Base-by-base conservation (phyloP, 2,329 filamentous ascomycete species). In the Tolypocladium sp. region DNA sequence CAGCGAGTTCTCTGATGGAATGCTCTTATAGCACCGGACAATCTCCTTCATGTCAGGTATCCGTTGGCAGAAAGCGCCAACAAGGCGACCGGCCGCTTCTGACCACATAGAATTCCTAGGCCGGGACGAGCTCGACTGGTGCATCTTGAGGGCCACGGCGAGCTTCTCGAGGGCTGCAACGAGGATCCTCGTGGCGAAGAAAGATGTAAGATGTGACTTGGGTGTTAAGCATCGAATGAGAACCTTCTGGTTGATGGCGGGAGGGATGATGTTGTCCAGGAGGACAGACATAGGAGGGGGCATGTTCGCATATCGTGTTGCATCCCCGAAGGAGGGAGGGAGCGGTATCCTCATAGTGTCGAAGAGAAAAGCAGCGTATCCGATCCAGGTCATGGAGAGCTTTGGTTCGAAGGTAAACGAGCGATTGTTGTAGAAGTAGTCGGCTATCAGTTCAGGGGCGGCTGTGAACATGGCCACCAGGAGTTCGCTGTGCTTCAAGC, bases 381-480 rank as follows among this genome's bases (percentile, higher is more conserved):
- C 92, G 65, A 97, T 90, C 94, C 94, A 99, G 0, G 92, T 94
- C 52, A 92, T 87, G 3, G 92, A 94, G 6, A 95, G 80, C 69
- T 96, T 97, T 0, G 94, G 92, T 49, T 97, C 92, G 63, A 96
- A 91, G 0, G 87, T 85, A 67, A 97, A 94, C 58, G 87, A 84
- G 61, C 83, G 86, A 68, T 91, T 92, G 69, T 84, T 87, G 51
- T 86, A 79, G 69, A 96, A 97, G 71, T 95, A 99, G 67, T 92
- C 87, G 51, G 91, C 89, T 1, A 96, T 84, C 3, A 97, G 80
- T 73, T 97, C 94, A 0, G 95, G 93, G 0, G 89, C 90, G 9
- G 84, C 84, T 62, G 80, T 81, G 69, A 99, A 96, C 40, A 96
- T 91, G 4, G 87, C 81, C 5, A 93, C 77, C 2, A 96, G 75